Percentiles rank a stretch among this genome's conserved stretches.
Evolutionary conservation across 164 flowering plant species (phyloP).

Genomic region (Protea cynaroides): DNA sequence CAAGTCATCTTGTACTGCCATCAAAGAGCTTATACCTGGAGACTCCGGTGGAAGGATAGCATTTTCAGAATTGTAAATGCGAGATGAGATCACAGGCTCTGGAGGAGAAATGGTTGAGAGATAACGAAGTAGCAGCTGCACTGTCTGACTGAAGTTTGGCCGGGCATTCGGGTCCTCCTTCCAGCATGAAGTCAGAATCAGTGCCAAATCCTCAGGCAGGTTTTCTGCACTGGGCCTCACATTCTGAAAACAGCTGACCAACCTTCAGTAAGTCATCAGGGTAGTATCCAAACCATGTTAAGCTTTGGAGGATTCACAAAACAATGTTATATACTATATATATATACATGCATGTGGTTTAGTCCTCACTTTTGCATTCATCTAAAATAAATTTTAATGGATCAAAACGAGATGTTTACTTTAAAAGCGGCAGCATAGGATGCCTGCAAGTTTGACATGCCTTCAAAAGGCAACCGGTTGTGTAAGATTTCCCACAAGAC

Average conservation of each 20-base stretch:
- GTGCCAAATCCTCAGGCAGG: slow-evolving; percentile 74
- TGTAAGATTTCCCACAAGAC: slow-evolving; percentile 93
- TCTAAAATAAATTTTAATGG: background rate
- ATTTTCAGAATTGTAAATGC: slow-evolving; percentile 49
- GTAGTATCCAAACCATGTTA: background rate
- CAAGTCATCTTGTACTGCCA: slow-evolving; percentile 48
- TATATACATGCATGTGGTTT: background rate
- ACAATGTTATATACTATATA: background rate
- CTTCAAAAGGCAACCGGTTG: slow-evolving; percentile 87
- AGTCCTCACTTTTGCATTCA: background rate
- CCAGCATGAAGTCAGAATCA: slow-evolving; percentile 89
- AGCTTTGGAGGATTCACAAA: background rate
- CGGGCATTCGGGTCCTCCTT: slow-evolving; percentile 78
- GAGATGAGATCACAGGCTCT: slow-evolving; percentile 47
- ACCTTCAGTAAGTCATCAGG: slow-evolving; percentile 2
- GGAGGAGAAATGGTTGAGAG: slow-evolving; percentile 58
- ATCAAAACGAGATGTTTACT: slow-evolving; percentile 28
- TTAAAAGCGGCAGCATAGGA: slow-evolving; percentile 99
- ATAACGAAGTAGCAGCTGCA: slow-evolving; percentile 66
- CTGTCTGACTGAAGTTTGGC: slow-evolving; percentile 84
- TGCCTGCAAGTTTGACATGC: slow-evolving; percentile 97
- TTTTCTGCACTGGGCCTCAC: slow-evolving; percentile 82
- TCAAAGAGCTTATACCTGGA: slow-evolving; percentile 85
- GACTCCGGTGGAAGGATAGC: slow-evolving; percentile 78
- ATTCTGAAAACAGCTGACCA: slow-evolving; percentile 44